These are phyloP conservation scores for Ganoderma boninense DNA, from an alignment of 1,284 basidiomycete species.

Conservation along the genomic window DNA sequence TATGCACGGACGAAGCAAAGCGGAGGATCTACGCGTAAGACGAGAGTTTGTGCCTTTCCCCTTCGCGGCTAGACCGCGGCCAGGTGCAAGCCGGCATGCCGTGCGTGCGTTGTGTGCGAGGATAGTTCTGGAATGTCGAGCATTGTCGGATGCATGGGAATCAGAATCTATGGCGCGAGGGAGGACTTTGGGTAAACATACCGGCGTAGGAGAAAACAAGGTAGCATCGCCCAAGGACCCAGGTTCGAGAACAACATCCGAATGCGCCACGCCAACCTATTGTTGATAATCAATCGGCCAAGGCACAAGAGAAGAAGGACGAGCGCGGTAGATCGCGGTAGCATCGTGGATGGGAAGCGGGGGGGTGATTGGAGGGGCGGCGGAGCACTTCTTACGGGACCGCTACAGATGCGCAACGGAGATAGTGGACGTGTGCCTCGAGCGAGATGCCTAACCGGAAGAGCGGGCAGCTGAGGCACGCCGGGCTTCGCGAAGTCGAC, in stretches of 20 bases:
- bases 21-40: neutral
- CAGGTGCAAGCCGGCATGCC: neutral
- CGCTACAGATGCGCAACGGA: slow-evolving; percentile 18
- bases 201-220: slow-evolving; percentile 1
- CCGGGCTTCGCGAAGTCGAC: slow-evolving; percentile 2
- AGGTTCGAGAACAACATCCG: neutral
- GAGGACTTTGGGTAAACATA: too few relatives aligned
- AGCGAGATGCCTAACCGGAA: neutral
- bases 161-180: neutral
- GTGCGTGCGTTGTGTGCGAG: neutral
- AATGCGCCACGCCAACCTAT: neutral
- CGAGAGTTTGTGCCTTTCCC: neutral
- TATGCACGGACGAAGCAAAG: neutral
- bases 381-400: neutral
- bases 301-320: neutral
- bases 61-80: neutral
- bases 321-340: neutral
- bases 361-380: neutral
- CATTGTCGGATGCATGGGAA: neutral
- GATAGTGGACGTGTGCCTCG: slow-evolving; percentile 22
- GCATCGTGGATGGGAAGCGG: slow-evolving; percentile 11
- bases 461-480: slow-evolving; percentile 1
- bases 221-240: neutral
- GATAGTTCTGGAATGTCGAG: neutral
- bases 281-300: neutral